Conservation (phyloP, 768 basidiomycete genomes). For the Hygrophoropsis aurantiaca region DNA sequence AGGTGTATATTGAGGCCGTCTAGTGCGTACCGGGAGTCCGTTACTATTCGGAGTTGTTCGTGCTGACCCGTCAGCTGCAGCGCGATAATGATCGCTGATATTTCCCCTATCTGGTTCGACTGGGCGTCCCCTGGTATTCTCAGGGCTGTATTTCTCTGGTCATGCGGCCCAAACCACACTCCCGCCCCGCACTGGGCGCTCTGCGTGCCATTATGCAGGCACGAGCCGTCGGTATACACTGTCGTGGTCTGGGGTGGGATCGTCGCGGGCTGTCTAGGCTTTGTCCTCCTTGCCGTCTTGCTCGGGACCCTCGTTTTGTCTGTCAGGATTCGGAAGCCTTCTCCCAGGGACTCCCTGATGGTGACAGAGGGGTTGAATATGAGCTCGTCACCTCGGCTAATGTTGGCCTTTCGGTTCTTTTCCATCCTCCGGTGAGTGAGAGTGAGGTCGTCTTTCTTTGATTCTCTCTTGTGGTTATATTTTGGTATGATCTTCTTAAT, state of each 20-base stretch:
- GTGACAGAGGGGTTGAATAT: constrained; percentile 3
- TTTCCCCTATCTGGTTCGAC: constrained; percentile 18
- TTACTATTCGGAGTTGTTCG: neutral
- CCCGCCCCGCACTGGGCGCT: constrained; percentile 18
- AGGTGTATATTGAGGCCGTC: constrained; percentile 9
- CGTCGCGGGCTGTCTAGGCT: no score
- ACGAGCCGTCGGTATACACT: constrained; percentile 17
- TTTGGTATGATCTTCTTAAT: neutral
- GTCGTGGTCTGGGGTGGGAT: no score
- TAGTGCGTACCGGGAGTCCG: constrained; percentile 16
- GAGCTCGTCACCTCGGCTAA: neutral
- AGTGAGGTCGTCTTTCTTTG: neutral
- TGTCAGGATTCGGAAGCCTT: neutral
- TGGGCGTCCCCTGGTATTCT: constrained; percentile 8
- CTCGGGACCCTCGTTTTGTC: no score
- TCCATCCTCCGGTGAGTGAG: constrained; percentile 1
- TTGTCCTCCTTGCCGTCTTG: no score
- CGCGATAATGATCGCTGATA: constrained; percentile 13
- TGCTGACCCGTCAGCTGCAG: neutral
- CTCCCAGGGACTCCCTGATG: accelerated
- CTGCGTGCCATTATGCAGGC: constrained; percentile 8
- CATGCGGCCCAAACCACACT: constrained; percentile 9
- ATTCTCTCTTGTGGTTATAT: neutral
- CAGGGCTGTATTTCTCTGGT: constrained; percentile 8
- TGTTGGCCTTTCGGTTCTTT: neutral